A percentile compares a stretch with the other conserved stretches of the same genome.
Evolutionary conservation across 306 rosid species (phyloP).

Genomic region (Pterocarpus santalinus): DNA sequence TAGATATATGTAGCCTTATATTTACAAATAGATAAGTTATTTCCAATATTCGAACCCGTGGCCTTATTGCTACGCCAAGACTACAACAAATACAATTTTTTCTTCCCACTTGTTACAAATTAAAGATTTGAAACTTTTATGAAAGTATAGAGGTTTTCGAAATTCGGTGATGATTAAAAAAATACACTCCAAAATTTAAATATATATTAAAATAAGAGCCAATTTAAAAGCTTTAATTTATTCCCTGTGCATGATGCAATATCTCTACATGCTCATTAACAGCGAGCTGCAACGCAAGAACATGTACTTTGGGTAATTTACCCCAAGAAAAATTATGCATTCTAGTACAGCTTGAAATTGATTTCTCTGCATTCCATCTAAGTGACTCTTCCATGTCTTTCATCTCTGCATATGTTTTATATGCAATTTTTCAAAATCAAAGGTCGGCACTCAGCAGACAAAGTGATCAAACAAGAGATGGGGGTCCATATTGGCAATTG

Average conservation of each 20-base stretch:
- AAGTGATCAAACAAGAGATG: conserved; percentile 18
- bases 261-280: neutral
- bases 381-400: neutral
- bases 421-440: neutral
- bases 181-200: neutral
- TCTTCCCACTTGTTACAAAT: neutral
- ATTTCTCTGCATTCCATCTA: neutral
- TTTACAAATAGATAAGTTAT: too few species aligned
- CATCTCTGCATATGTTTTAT: neutral
- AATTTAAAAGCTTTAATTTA: neutral
- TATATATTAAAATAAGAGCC: neutral
- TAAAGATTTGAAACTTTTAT: neutral
- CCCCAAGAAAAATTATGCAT: neutral
- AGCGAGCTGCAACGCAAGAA: neutral
- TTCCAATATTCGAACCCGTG: too few species aligned
- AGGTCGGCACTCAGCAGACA: neutral
- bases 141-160: neutral
- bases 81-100: too few species aligned
- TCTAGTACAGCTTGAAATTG: neutral
- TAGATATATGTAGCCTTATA: too few species aligned
- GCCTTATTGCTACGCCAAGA: too few species aligned
- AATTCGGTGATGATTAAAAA: neutral
- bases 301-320: neutral
- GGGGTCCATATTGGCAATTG: conserved; percentile 39
- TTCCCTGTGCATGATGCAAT: neutral